These are phyloP conservation scores for Dictyophora rubrovolvata DNA, from an alignment of 768 basidiomycete species.

Conservation along the genomic window DNA sequence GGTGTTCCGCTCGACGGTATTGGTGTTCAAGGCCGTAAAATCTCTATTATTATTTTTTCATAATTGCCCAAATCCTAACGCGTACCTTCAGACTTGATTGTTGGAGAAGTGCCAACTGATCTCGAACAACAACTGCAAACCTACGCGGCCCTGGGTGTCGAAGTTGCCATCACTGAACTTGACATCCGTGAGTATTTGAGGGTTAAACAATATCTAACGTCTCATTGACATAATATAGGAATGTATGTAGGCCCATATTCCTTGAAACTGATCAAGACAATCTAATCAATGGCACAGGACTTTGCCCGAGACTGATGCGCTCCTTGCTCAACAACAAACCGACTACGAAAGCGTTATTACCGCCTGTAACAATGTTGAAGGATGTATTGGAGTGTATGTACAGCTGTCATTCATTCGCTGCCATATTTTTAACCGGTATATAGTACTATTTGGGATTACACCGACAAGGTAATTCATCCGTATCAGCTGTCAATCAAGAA, in stretches of 20 bases:
- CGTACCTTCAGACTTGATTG: slow-evolving; percentile 32
- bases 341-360: slow-evolving; percentile 48
- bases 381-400: slow-evolving; percentile 24
- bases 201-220: neutral
- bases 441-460: slow-evolving; percentile 31
- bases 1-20: slow-evolving; percentile 51
- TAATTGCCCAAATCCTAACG: neutral
- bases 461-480: slow-evolving; percentile 21
- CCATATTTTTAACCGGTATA: neutral
- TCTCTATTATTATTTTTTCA: neutral
- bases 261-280: slow-evolving; percentile 1
- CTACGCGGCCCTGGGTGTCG: slow-evolving; percentile 51
- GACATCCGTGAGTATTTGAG: neutral
- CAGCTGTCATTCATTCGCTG: neutral
- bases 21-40: slow-evolving; percentile 41
- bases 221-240: neutral
- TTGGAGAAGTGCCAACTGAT: slow-evolving; percentile 41
- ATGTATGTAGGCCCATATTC: neutral
- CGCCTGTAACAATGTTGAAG: slow-evolving; percentile 36
- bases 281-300: slow-evolving; percentile 27
- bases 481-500: neutral
- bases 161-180: slow-evolving; percentile 61
- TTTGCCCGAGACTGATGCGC: slow-evolving; percentile 37
- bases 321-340: slow-evolving; percentile 35
- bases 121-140: slow-evolving; percentile 39